These are phyloP conservation scores for Lepiota brunneoincarnata DNA, from an alignment of 768 basidiomycete species.

Conservation along the genomic window DNA sequence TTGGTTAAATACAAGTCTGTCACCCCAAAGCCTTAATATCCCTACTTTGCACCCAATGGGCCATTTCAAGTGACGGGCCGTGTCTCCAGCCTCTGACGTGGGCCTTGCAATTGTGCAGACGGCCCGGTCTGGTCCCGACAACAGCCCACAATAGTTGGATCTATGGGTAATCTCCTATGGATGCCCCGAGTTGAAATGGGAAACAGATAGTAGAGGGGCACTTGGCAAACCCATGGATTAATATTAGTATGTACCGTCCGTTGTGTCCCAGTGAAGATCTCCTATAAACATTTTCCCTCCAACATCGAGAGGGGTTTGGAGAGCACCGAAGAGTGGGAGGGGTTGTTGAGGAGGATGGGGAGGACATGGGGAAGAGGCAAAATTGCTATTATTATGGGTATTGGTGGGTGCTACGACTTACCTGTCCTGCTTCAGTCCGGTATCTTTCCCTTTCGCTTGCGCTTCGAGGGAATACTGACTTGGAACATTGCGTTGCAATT, in stretches of 20 bases:
- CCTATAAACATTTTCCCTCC: constrained; percentile 99
- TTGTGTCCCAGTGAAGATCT: constrained; percentile 99
- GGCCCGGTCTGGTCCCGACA: too few relatives aligned
- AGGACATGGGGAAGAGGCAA: constrained; percentile 46
- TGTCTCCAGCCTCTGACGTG: too few relatives aligned
- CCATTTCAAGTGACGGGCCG: too few relatives aligned
- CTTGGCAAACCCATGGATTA: constrained; percentile 33
- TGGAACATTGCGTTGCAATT: not conserved
- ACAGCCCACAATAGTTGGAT: too few relatives aligned
- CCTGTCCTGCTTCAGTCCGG: constrained; percentile 34
- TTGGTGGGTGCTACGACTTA: constrained; percentile 10
- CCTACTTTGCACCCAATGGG: too few relatives aligned
- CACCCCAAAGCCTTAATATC: too few relatives aligned
- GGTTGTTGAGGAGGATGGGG: constrained; percentile 19
- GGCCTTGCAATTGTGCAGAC: too few relatives aligned
- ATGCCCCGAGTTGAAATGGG: too few relatives aligned
- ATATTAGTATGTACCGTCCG: constrained; percentile 85
- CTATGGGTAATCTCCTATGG: too few relatives aligned
- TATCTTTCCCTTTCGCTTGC: constrained; percentile 26
- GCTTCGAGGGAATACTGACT: constrained; percentile 23
- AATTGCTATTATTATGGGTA: constrained; percentile 69
- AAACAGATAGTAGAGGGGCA: too few relatives aligned
- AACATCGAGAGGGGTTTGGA: constrained; percentile 22
- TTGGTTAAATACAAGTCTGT: too few relatives aligned
- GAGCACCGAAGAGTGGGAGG: constrained; percentile 15